Percentiles rank a stretch among this genome's conserved stretches.
These are phyloP conservation scores for Pezicula neosporulosa DNA, from an alignment of 2,329 filamentous ascomycete species.

Conservation along the genomic window DNA sequence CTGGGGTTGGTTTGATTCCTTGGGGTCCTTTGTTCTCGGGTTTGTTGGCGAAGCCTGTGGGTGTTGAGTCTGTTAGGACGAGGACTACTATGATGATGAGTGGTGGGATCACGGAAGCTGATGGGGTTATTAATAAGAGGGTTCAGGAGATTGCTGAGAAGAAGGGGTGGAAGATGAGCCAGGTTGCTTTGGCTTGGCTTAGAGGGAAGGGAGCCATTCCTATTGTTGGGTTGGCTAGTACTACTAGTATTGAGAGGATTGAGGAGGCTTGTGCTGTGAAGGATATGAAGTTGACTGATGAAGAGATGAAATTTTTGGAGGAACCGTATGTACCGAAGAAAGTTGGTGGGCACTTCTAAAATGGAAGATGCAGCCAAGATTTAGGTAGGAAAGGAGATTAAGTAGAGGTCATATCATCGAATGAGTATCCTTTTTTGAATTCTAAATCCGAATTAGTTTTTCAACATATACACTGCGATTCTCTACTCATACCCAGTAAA, in stretches of 20 bases:
- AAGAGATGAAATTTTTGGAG: constrained; percentile 50
- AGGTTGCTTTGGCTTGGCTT: constrained; percentile 54
- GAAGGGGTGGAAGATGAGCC: constrained; percentile 53
- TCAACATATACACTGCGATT: too few relatives aligned
- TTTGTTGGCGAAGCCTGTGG: constrained; percentile 26
- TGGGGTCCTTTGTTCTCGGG: constrained; percentile 32
- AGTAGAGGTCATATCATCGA: too few relatives aligned
- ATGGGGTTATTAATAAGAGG: constrained; percentile 47
- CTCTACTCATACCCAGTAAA: too few relatives aligned
- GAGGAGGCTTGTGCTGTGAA: constrained; percentile 45
- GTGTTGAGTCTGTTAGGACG: constrained; percentile 11
- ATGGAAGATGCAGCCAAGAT: too few relatives aligned
- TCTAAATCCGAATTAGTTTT: too few relatives aligned
- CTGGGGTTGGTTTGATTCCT: constrained; percentile 38
- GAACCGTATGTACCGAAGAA: constrained; percentile 47
- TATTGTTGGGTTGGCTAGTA: constrained; percentile 48
- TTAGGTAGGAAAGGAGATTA: too few relatives aligned
- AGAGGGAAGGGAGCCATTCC: constrained; percentile 41
- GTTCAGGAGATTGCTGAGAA: constrained; percentile 55
- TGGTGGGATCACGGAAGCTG: constrained; percentile 35
- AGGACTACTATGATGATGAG: constrained; percentile 25
- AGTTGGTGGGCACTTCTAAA: too few relatives aligned
- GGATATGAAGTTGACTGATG: constrained; percentile 39
- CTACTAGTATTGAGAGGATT: constrained; percentile 45
- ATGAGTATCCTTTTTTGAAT: too few relatives aligned